Base-by-base conservation (phyloP, 2,329 filamentous ascomycete species). In the Fusarium sp. region DNA sequence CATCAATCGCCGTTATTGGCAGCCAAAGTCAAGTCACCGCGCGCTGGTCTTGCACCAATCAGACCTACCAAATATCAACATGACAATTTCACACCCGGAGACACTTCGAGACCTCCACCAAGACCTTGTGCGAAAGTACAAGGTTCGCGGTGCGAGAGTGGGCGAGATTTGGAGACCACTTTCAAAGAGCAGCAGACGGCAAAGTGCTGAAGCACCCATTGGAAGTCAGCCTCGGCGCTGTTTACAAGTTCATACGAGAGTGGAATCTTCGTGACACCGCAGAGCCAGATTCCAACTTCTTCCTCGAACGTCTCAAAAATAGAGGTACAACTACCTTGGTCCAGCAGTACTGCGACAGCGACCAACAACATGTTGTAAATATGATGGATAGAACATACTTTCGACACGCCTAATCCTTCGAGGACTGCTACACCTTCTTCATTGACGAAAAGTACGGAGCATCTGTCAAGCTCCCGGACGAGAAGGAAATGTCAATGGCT, bases 191-290 rank as follows among this genome's bases (percentile, higher is more conserved):
- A 2, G 69, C 61, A 0, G 80, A 83, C 0, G 81, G 82, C 8
- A 64, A 58, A 11, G 80, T 86, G 4, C 76, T 86, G 20, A 81
- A 81, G 64, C 76, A 84, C 52, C 65, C 81, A 2, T 30, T 25
- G 4, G 85, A 87, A 61, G 30, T 32, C 3, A 80, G 82, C 0
- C 16, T 86, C 27, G 84, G 83, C 1, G 79, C 79, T n/a, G 76
- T 83, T 18, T 83, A 71, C 73, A 84, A 83, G n/a, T 52, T 86
- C 3, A 73, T 84, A 0, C 84, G 85, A 0, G 87, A 88, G 57
- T 83, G 81, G 80, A 87, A 88, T 66, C 64, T 88, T 1, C 79
- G 75, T 9, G 84, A 88, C 27, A 76, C 87, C 3, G 73, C 83
- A 5, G 73, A 78, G 1, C 77, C 82, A 0, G 77, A 74, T 2